Conservation (phyloP, 2,329 filamentous ascomycete species). For the Talaromyces sp. region DNA sequence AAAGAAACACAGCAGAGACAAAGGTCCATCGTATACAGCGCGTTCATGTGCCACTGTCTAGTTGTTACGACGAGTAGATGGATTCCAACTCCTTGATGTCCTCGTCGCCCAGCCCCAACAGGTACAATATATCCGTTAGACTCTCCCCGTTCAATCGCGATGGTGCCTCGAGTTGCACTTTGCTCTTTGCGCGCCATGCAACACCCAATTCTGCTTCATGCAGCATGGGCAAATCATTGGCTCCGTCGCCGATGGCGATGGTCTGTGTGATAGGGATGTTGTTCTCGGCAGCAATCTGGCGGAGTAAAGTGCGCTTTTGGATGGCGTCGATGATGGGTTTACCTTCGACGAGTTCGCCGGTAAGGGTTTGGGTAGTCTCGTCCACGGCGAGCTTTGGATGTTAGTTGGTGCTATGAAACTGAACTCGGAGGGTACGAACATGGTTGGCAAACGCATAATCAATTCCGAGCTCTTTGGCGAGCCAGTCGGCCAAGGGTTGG, state of each 20-base stretch:
- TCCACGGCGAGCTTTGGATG: conserved; percentile 47
- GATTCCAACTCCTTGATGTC: conserved; percentile 46
- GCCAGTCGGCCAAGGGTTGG: conserved; percentile 80
- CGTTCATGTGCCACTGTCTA: neutral
- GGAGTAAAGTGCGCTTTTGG: conserved; percentile 55
- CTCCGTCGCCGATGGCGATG: conserved; percentile 60
- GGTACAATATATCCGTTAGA: conserved; percentile 56
- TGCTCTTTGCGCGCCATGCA: conserved; percentile 62
- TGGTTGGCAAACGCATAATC: conserved; percentile 89
- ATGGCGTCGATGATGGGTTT: conserved; percentile 58
- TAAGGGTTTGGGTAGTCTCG: conserved; percentile 47
- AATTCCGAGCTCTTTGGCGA: conserved; percentile 74
- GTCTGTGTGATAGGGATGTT: conserved; percentile 53
- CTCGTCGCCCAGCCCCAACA: conserved; percentile 52
- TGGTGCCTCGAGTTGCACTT: conserved; percentile 60
- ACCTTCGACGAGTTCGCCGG: conserved; percentile 53
- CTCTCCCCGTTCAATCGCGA: conserved; percentile 56
- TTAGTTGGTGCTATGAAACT: neutral
- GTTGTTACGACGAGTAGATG: neutral
- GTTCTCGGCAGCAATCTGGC: conserved; percentile 53
- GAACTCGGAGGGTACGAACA: conserved; percentile 39
- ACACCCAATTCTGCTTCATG: conserved; percentile 59
- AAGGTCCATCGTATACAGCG: neutral
- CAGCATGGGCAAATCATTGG: conserved; percentile 65
- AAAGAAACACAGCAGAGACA: neutral